These are phyloP conservation scores for Suillus cothurnatus DNA, from an alignment of 768 basidiomycete genomes.

Conservation along the genomic window DNA sequence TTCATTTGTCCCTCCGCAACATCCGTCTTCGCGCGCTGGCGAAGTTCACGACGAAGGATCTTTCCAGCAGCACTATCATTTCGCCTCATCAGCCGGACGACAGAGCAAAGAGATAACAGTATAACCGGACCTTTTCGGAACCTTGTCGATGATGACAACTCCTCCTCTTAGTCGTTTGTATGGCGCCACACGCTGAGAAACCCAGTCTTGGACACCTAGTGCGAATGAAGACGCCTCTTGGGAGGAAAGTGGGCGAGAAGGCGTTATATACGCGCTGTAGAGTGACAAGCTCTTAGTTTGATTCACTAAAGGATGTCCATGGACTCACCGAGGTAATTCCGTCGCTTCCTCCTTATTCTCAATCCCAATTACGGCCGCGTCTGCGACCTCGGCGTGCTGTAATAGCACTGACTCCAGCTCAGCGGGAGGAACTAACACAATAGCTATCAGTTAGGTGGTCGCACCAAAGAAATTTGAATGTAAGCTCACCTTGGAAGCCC, in stretches of 20 bases:
- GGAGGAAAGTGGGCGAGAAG: slow-evolving; percentile 22
- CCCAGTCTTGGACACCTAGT: slow-evolving; percentile 63
- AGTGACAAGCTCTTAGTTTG: not conserved
- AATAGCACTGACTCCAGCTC: slow-evolving; percentile 80
- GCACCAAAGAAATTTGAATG: not conserved
- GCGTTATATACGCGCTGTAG: slow-evolving; percentile 60
- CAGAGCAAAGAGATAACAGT: not conserved
- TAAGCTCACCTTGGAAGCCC: slow-evolving; percentile 71
- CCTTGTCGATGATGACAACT: slow-evolving; percentile 56
- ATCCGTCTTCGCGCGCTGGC: slow-evolving; percentile 67
- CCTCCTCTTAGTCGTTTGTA: slow-evolving; percentile 83
- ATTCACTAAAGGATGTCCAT: slow-evolving; percentile 1
- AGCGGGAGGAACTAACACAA: slow-evolving; percentile 72
- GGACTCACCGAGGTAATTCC: slow-evolving; percentile 70
- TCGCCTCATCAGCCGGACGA: not conserved
- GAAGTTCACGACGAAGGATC: slow-evolving; percentile 78
- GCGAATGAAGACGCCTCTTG: slow-evolving; percentile 37
- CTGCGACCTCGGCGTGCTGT: slow-evolving; percentile 73
- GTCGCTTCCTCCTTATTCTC: slow-evolving; percentile 68
- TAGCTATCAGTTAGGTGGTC: not conserved
- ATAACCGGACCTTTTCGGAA: slow-evolving; percentile 31
- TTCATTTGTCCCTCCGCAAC: slow-evolving; percentile 26
- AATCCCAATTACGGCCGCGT: slow-evolving; percentile 82
- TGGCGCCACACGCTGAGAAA: slow-evolving; percentile 62
- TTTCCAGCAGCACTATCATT: slow-evolving; percentile 76